Base-by-base conservation (phyloP, 1,139 yeast species). In the Schizosaccharomyces versatilis region DNA sequence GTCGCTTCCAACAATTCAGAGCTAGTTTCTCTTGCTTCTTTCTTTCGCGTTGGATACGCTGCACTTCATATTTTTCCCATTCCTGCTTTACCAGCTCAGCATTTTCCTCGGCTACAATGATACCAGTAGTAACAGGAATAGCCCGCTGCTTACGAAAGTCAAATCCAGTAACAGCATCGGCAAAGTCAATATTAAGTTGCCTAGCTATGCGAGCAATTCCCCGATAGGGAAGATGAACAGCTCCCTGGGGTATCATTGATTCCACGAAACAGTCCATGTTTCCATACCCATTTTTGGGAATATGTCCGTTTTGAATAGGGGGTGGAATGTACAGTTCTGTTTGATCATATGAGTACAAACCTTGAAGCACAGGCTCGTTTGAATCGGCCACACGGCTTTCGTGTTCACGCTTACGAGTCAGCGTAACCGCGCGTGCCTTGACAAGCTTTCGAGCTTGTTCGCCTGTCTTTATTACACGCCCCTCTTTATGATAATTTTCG, bases 121-220 rank as follows among this genome's bases (percentile, higher is more conserved):
- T 75, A 1, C 98, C 98, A 3, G 81, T 80, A 54, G 80, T 76
- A 56, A 73, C 71, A 0, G 94, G 93, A 15, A 78, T 78, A 0
- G 83, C 81, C 10, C 56, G 55, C 10, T 64, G 60, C 9, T 57
- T 55, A 12, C 60, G 73, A 66, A 84, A 90, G 57, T 84, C 90
- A 68, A 90, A 88, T 0, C 90, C 85, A 3, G 81, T 79, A 7
- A 86, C 85, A 0, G 96, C 97, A 53, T 78, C 79, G 0, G 95
- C 97, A 68, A 74, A 86, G 62, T 85, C 95, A 7, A 90, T 73
- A 0, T 75, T 78, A 24, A 88, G 62, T 1, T 79, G 64, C 57
- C 73, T 74, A 0, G 94, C 94, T 0, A 97, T 95, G 55, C 72
- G 52, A 15, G 58, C 52, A n/a, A 53, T 51, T 12, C 58, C 58